These are phyloP conservation scores for Balakata baccata DNA, from an alignment of 345 rosid species.

Conservation along the genomic window DNA sequence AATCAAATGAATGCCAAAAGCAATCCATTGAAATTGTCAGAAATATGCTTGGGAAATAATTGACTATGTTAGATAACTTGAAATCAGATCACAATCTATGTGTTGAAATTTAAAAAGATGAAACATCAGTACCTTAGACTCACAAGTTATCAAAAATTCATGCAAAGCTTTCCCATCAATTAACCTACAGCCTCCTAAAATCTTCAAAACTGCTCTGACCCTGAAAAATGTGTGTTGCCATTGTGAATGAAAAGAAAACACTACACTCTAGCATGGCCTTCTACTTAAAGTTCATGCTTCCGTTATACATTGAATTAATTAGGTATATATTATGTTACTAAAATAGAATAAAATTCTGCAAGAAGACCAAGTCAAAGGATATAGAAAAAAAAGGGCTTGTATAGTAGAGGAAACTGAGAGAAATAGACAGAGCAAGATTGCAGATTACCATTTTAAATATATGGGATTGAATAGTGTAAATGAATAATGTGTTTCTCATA, in stretches of 20 bases:
- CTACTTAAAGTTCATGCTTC: neutral
- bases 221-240: constrained; percentile 36
- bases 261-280: constrained; percentile 7
- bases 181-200: constrained; percentile 56
- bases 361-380: constrained; percentile 1
- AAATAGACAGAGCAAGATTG: constrained; percentile 35
- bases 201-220: constrained; percentile 75
- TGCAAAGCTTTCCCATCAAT: constrained; percentile 55
- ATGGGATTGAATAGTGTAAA: neutral
- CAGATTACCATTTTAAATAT: constrained; percentile 16
- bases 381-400: constrained; percentile 8
- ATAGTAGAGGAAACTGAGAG: constrained; percentile 35
- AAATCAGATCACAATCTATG: neutral
- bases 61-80: neutral
- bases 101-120: constrained; percentile 10
- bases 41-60: too few relatives aligned
- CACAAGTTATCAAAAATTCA: constrained; percentile 67
- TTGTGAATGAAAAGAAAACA: constrained; percentile 9
- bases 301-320: too few relatives aligned
- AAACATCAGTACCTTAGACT: constrained; percentile 59
- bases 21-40: too few relatives aligned
- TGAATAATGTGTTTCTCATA: too few relatives aligned
- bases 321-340: too few relatives aligned
- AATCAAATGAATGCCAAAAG: neutral
- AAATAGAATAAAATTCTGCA: neutral